Percentiles rank a stretch among this genome's conserved stretches.
These are phyloP conservation scores for Alternaria novae-zelandiae DNA, from an alignment of 2,329 filamentous ascomycete genomes.

Conservation along the genomic window DNA sequence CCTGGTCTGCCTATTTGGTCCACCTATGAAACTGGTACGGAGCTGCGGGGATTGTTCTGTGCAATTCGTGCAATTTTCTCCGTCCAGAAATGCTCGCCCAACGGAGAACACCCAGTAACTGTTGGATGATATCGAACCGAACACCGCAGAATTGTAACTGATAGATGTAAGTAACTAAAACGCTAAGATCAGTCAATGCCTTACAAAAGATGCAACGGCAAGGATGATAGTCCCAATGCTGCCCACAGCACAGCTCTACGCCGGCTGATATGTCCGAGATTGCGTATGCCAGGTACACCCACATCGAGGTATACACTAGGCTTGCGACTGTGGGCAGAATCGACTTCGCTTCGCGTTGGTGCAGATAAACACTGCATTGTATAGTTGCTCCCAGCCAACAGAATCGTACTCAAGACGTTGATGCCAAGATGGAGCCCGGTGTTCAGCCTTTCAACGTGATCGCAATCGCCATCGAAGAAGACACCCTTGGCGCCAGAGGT, in stretches of 20 bases:
- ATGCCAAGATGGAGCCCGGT: not conserved
- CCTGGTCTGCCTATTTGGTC: too few species aligned
- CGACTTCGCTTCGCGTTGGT: slow-evolving; percentile 58
- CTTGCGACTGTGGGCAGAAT: slow-evolving; percentile 53
- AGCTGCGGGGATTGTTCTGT: not conserved
- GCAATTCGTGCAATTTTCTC: not conserved
- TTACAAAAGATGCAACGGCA: slow-evolving; percentile 30
- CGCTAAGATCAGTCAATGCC: not conserved
- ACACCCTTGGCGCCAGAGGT: not conserved
- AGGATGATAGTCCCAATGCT: slow-evolving; percentile 18
- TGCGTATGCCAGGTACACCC: slow-evolving; percentile 28
- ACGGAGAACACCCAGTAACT: slow-evolving; percentile 13
- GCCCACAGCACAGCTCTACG: slow-evolving; percentile 15
- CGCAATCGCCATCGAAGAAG: not conserved
- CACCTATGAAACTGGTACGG: too few species aligned
- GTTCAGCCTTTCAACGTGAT: not conserved
- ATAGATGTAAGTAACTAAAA: not conserved
- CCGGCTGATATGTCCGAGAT: slow-evolving; percentile 4
- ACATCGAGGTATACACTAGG: slow-evolving; percentile 27
- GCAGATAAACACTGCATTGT: slow-evolving; percentile 60
- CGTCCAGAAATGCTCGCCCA: not conserved
- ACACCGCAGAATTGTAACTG: slow-evolving; percentile 38
- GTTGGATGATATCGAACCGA: slow-evolving; percentile 19
- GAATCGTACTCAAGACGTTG: not conserved
- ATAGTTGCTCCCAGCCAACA: not conserved